Evolutionary conservation across 1,284 basidiomycete species (phyloP).

Genomic region (Tylopilus sp.): DNA sequence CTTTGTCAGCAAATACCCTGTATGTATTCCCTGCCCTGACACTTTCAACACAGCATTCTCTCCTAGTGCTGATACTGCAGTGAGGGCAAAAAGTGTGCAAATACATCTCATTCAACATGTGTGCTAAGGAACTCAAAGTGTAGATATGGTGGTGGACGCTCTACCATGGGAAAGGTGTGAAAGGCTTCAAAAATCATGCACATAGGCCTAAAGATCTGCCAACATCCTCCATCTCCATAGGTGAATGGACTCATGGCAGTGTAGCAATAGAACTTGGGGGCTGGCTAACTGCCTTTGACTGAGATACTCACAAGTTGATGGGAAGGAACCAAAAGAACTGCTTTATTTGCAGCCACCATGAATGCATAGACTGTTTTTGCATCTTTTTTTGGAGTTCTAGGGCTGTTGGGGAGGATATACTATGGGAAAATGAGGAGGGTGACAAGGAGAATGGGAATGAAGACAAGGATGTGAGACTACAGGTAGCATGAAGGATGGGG

Average conservation of each 20-base stretch:
- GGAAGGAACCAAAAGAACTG: background rate
- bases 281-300: conserved; percentile 59
- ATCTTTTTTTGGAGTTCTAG: conserved; percentile 57
- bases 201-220: conserved; percentile 23
- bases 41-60: conserved; percentile 81
- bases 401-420: conserved; percentile 34
- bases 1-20: conserved; percentile 75
- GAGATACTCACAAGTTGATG: conserved; percentile 35
- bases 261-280: conserved; percentile 72
- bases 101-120: conserved; percentile 75
- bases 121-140: conserved; percentile 65
- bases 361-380: conserved; percentile 67
- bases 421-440: conserved; percentile 43
- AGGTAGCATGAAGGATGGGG: conserved; percentile 31
- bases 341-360: conserved; percentile 45
- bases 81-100: conserved; percentile 84
- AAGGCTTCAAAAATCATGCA: conserved; percentile 11
- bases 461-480: conserved; percentile 38
- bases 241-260: conserved; percentile 64
- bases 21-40: conserved; percentile 88
- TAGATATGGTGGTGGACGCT: conserved; percentile 68
- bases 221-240: conserved; percentile 41
- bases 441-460: conserved; percentile 25
- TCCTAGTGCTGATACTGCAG: conserved; percentile 88
- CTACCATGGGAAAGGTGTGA: conserved; percentile 41